Base-by-base conservation (phyloP, 768 basidiomycete genomes). In the Lyophyllum atratum region DNA sequence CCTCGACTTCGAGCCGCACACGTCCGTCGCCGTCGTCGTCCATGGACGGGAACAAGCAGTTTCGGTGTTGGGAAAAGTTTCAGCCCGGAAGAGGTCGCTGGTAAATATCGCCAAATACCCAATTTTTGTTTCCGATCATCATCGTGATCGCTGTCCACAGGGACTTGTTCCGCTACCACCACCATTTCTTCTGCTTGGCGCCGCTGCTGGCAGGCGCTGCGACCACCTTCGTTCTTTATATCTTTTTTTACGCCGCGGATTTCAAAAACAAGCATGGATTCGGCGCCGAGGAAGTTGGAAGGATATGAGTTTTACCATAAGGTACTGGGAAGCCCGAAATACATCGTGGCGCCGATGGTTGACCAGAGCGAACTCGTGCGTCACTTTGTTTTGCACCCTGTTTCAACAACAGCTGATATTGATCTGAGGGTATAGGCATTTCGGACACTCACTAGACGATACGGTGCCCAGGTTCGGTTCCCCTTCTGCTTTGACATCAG, bases 281-380 rank as follows among this genome's bases (percentile, higher is more conserved):
- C 17, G n/a, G 19, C 15, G 14, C 31, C 49, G 26, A 40, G 56
- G 24, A 91, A 89, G 68, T 74, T 88, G 11, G 72, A 69, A 11
- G 95, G 94, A 2, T 95, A 94, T 65, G 88, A 93, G 4, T 92
- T 97, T 64, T 97, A 94, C 66, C 76, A 76, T 24, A 75, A 86
- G 54, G 83, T 92, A 0, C 78, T 98, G 24, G 89, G 91, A 8
- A 88, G 87, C 65, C 92, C 96, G 9, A 94, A 90, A 72, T 89
- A 84, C 66, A 83, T 98, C 39, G 93, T 98, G 17, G 96, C 93
- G 9, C 97, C 97, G 17, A 99, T 99, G 97, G 97, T 98, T 0
- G 97, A 98, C 71, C 94, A 97, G 76, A 93, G 90, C 67, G 96
- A 98, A 72, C 80, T 98, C 70, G 95, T 97, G 64, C 64, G 90